Evolutionary conservation across 306 rosid genomes (phyloP), one percentile per base, ranked within the genome.

Genomic region (Fagus sylvatica): DNA sequence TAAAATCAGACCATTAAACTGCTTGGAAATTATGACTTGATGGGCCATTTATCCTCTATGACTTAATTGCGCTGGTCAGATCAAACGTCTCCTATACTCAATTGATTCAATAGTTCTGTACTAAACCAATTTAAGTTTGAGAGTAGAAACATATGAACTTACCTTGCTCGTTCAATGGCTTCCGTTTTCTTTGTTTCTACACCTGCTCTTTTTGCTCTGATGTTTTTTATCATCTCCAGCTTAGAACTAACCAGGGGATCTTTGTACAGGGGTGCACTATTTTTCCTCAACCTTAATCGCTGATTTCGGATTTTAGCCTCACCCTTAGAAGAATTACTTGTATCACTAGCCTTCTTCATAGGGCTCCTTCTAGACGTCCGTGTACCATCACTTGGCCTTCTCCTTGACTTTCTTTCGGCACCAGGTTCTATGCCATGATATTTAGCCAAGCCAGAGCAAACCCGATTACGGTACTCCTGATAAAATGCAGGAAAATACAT

Each of bases 101-200:
- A 17, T 39, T 46, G 51, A 46, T 46, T 65, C 28, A 37, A 39
- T 65, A 3, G 1, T 37, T 39, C 13, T 65, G 28, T 36, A 3
- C 6, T 7, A 65, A 17, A 22, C 30, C 48, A 46, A 77, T 15
- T 65, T 34, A 68, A 48, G 69, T 17, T 36, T 6, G 30, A 16
- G 43, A 34, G 60, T 7, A 53, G 37, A 68, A 32, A 53, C 34
- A 75, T 53, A 62, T 56, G 51, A 43, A 82, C 72, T 88, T 79
- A 95, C 99, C 93, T 87, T 57, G 97, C 99, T 86, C 87, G 91
- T 77, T 86, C 90, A 82, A 95, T 67, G 80, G 93, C 93, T 84
- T 87, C 93, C 53, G 54, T 82, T 72, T 86, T 92, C 86, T 77
- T 78, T 83, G 87, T 85, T 81, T 91, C 99, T 48, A 72, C 81